Evolutionary conservation across 129 eudicot species (phyloP).

Genomic region (Centrapalus pauciflorus): DNA sequence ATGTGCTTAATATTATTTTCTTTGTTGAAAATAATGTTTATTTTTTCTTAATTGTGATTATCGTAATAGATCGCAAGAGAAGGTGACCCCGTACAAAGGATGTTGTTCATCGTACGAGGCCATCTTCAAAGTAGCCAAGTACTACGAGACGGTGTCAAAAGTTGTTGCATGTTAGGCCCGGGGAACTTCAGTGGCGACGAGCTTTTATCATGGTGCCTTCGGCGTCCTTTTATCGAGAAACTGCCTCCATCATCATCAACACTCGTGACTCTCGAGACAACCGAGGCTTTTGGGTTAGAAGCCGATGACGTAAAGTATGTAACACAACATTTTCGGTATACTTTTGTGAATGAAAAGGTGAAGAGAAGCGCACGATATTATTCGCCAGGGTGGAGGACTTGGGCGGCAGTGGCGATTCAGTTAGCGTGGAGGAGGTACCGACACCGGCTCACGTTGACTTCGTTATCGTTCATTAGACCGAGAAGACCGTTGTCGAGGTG

Average conservation of each 20-base stretch:
- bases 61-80: conserved; percentile 66
- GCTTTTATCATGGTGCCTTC: conserved; percentile 89
- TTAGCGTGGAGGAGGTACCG: conserved; percentile 92
- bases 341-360: conserved; percentile 86
- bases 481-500: conserved; percentile 88
- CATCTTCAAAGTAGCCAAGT: conserved; percentile 96
- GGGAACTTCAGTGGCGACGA: conserved; percentile 98
- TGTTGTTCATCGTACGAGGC: conserved; percentile 90
- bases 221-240: conserved; percentile 77
- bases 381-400: conserved; percentile 98
- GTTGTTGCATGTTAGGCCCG: conserved; percentile 98
- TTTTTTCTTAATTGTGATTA: neutral
- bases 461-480: conserved; percentile 89
- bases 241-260: conserved; percentile 91
- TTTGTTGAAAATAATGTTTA: no score
- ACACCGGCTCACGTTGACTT: conserved; percentile 76
- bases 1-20: no score
- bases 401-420: conserved; percentile 98
- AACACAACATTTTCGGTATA: conserved; percentile 91
- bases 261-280: conserved; percentile 76
- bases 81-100: conserved; percentile 92
- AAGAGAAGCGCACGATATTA: conserved; percentile 93
- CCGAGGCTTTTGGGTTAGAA: conserved; percentile 93
- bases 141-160: conserved; percentile 72
- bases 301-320: conserved; percentile 94